Base-by-base conservation (phyloP, 192 early-diverging fungal genomes). In the Backusella macrospora region DNA sequence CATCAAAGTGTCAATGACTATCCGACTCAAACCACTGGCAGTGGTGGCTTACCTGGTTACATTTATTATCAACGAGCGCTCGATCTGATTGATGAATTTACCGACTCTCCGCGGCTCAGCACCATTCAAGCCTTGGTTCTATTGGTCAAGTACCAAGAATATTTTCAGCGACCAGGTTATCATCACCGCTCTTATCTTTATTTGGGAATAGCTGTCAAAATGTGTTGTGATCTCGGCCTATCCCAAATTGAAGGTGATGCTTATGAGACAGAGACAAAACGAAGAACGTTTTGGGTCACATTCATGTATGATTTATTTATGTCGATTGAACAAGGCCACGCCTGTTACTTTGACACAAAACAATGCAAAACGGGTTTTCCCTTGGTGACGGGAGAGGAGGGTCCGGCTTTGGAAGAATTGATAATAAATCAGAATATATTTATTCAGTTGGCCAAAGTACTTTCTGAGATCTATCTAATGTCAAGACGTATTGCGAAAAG, bases 61-160 rank as follows among this genome's bases (percentile, higher is more conserved):
- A 44, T 43, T 15, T 81, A 62, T 62, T 78, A 75, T 37, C 76
- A 72, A 10, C 66, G 73, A 1, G 75, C 80, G 5, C 72, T 77
- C 40, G 80, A 62, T 5, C 40, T 81, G 13, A 49, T 87, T 15
- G 87, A 89, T 48, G 84, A 85, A 48, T 77, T 78, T 2, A 73
- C 83, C n/a, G 87, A 85, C 48, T 73, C 74, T 2, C 87, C 87
- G 26, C 65, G 85, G 42, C 62, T 89, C 5, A 80, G 84, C 29
- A 89, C 84, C 6, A 80, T 89, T 18, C 86, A 86, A 76, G 82
- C 85, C 8, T 43, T 85, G 12, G 40, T 89, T 13, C 70, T 89
- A 62, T 46, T 89, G 21, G 76, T 83, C 37, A 86, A 86, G 77
- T 89, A 85, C 65, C 85, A 85, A 38, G 85, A 89, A 64, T 78